These are phyloP conservation scores for Sporothrix protearum DNA, from an alignment of 2,329 filamentous ascomycete genomes.

Conservation along the genomic window DNA sequence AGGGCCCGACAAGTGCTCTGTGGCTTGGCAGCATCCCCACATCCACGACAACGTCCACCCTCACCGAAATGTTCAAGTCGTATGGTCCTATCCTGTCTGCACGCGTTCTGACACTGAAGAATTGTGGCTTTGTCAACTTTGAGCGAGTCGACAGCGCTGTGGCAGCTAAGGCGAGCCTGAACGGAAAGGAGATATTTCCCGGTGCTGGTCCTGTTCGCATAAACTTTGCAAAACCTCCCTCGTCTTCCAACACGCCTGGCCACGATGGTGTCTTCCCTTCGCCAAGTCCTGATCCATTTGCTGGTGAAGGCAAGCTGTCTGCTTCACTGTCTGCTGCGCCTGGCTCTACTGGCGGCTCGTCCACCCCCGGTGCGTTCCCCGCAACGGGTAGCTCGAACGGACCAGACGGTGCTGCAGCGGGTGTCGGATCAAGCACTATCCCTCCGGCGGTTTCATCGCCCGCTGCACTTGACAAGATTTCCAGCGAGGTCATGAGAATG, in stretches of 20 bases:
- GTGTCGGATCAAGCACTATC: constrained; percentile 29
- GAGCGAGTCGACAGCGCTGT: constrained; percentile 88
- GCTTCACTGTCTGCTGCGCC: constrained; percentile 31
- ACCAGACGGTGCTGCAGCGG: constrained; percentile 25
- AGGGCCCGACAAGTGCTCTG: constrained; percentile 85
- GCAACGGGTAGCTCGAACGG: constrained; percentile 32
- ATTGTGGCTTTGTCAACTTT: constrained; percentile 98
- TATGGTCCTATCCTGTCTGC: constrained; percentile 89
- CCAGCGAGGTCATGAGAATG: constrained; percentile 78
- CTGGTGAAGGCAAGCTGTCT: constrained; percentile 41
- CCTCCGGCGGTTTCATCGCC: constrained; percentile 57
- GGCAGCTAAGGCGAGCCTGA: constrained; percentile 79
- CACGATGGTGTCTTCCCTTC: constrained; percentile 85
- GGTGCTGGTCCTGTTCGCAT: constrained; percentile 92
- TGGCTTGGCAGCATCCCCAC: constrained; percentile 98
- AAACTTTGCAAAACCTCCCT: constrained; percentile 95
- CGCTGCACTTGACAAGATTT: constrained; percentile 71
- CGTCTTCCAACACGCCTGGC: constrained; percentile 82
- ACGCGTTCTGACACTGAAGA: constrained; percentile 94
- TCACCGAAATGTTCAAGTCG: constrained; percentile 92
- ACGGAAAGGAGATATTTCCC: constrained; percentile 97
- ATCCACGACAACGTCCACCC: constrained; percentile 90
- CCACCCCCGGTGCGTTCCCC: background rate
- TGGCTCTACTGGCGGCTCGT: constrained; percentile 33
- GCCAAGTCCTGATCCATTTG: constrained; percentile 83